Conservation (phyloP, 495 filamentous ascomycete genomes). For the Penicillium crystallinum region DNA sequence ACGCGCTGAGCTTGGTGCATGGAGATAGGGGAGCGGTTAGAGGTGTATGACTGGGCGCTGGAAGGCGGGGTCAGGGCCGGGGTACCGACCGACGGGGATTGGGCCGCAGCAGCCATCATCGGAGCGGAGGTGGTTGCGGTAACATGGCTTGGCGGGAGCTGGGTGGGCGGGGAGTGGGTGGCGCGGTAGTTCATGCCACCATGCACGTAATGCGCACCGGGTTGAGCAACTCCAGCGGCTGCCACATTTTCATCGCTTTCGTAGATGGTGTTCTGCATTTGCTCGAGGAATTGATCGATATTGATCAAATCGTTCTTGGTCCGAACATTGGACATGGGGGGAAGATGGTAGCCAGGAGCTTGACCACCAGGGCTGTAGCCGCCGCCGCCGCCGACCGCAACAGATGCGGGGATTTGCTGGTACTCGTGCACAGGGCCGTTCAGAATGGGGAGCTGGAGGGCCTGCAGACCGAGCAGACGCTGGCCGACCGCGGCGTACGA, state of each 20-base stretch:
- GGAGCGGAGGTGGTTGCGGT: conserved; percentile 54
- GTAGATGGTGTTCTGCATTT: conserved; percentile 91
- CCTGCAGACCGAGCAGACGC: conserved; percentile 69
- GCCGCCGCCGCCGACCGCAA: conserved; percentile 51
- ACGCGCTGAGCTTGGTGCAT: conserved; percentile 53
- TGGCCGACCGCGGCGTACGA: conserved; percentile 80
- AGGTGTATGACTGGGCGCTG: conserved; percentile 78
- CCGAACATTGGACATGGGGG: conserved; percentile 76
- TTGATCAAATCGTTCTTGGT: conserved; percentile 90
- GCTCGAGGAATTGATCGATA: conserved; percentile 88
- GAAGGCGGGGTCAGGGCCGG: conserved; percentile 88
- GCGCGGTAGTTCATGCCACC: conserved; percentile 57
- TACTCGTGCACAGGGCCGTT: conserved; percentile 62
- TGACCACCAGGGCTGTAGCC: conserved; percentile 42
- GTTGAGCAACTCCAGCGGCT: conserved; percentile 66
- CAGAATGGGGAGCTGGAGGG: conserved; percentile 62
- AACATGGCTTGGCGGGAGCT: conserved; percentile 51
- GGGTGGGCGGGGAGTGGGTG: conserved; percentile 64
- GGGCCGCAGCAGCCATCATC: conserved; percentile 51
- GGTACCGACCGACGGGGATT: conserved; percentile 54
- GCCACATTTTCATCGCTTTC: conserved; percentile 78
- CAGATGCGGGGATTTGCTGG: conserved; percentile 50
- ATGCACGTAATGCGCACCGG: conserved; percentile 60
- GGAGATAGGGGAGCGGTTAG: conserved; percentile 76
- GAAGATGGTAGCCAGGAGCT: conserved; percentile 64